These are phyloP conservation scores for Paraconiothyrium sp. DNA, from an alignment of 2,329 filamentous ascomycete genomes.

Conservation along the genomic window DNA sequence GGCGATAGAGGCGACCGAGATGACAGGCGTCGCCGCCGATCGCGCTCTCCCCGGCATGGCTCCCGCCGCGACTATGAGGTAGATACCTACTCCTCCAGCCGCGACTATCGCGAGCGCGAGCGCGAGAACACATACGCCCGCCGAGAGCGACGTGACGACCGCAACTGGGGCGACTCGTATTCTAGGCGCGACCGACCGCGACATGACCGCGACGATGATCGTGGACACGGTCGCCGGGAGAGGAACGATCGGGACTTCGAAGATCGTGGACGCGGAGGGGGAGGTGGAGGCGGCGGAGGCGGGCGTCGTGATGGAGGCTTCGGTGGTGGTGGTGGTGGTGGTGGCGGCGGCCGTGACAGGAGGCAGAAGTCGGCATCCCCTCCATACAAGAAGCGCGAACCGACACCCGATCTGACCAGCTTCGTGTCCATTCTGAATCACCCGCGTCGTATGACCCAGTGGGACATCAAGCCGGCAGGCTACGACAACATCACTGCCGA, in stretches of 20 bases:
- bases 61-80: constrained; percentile 75
- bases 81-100: constrained; percentile 91
- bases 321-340: constrained; percentile 38
- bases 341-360: constrained; percentile 57
- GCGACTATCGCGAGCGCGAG: constrained; percentile 91
- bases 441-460: constrained; percentile 94
- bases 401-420: constrained; percentile 92
- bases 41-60: constrained; percentile 83
- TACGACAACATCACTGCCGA: constrained; percentile 99
- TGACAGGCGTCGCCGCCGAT: constrained; percentile 69
- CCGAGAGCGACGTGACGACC: constrained; percentile 63
- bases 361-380: constrained; percentile 80
- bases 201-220: constrained; percentile 47
- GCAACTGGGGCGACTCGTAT: constrained; percentile 69
- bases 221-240: constrained; percentile 43
- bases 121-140: constrained; percentile 90
- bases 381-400: constrained; percentile 86
- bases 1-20: constrained; percentile 13
- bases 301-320: constrained; percentile 34
- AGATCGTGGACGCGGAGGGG: constrained; percentile 56
- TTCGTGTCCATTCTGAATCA: constrained; percentile 83
- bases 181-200: constrained; percentile 47
- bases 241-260: constrained; percentile 61
- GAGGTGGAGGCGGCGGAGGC: constrained; percentile 39
- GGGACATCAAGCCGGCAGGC: constrained; percentile 98